Percentiles rank a stretch among this genome's conserved stretches.
These are phyloP conservation scores for Deakozyma indianensis DNA, from an alignment of 805 yeast genomes.

Conservation along the genomic window DNA sequence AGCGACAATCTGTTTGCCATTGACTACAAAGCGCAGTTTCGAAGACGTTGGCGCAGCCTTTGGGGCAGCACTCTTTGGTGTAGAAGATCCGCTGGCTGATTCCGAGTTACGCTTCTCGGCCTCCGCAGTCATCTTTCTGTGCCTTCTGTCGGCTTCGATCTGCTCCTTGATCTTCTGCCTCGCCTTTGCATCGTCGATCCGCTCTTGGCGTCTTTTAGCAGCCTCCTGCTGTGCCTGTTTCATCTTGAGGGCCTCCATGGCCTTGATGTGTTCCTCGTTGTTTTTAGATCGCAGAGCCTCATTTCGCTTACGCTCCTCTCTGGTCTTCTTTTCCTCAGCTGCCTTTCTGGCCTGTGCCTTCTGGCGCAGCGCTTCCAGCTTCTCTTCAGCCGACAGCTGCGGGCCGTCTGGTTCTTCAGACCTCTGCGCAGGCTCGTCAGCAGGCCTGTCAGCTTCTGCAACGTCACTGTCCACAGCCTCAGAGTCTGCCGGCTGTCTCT, in stretches of 20 bases:
- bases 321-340: constrained; percentile 17
- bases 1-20: constrained; percentile 5
- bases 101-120: constrained; percentile 5
- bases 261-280: constrained; percentile 14
- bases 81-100: constrained; percentile 4
- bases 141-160: constrained; percentile 22
- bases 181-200: constrained; percentile 17
- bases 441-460: constrained; percentile 7
- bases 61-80: constrained; percentile 8
- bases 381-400: no score
- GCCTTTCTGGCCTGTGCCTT: constrained; percentile 19
- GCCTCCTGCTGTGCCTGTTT: constrained; percentile 19
- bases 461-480: constrained; percentile 10
- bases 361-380: constrained; percentile 16
- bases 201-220: constrained; percentile 17
- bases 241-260: constrained; percentile 18
- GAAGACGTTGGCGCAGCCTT: constrained; percentile 5
- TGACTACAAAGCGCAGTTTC: constrained; percentile 12
- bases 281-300: constrained; percentile 17
- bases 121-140: constrained; percentile 13
- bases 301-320: constrained; percentile 16
- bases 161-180: constrained; percentile 18
- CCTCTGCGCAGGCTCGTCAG: constrained; percentile 1
- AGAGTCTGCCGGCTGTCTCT: constrained; percentile 11
- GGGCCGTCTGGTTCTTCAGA: no score